Evolutionary conservation across 345 rosid species (phyloP).

Genomic region (Dipteronia sinensis): DNA sequence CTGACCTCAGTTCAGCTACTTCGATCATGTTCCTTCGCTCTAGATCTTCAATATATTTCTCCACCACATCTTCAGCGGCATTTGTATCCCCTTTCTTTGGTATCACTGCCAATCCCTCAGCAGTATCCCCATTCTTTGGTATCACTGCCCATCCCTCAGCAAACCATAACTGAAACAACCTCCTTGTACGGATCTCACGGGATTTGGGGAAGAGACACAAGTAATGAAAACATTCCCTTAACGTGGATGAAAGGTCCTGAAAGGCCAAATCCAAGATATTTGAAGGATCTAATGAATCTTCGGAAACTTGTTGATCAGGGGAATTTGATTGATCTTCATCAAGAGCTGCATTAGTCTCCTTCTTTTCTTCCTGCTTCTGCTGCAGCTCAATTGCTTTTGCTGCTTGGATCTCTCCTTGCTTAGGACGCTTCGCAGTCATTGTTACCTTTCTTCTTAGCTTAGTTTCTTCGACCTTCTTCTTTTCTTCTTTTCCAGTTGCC

Average conservation of each 20-base stretch:
- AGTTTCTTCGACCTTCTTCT: not conserved
- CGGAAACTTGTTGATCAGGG: not conserved
- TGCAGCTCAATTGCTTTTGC: not conserved
- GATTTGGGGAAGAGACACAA: constrained; percentile 38
- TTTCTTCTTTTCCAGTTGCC: not conserved
- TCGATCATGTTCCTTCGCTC: constrained; percentile 28
- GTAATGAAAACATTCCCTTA: constrained; percentile 39
- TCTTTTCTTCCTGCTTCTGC: not conserved
- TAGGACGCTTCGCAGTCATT: not conserved
- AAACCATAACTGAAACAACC: constrained; percentile 39
- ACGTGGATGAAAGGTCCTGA: constrained; percentile 13
- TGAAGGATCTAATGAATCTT: not conserved
- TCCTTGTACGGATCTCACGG: constrained; percentile 33
- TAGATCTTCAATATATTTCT: constrained; percentile 22
- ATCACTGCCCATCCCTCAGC: constrained; percentile 35
- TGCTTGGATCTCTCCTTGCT: not conserved
- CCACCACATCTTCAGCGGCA: constrained; percentile 23
- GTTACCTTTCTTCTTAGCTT: not conserved
- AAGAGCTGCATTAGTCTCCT: not conserved
- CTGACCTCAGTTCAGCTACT: constrained; percentile 28
- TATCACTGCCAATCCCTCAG: too few species aligned
- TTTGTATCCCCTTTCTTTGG: not conserved
- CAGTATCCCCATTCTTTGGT: too few species aligned
- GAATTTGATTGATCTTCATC: not conserved
- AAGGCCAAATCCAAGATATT: constrained; percentile 17